Evolutionary conservation across 2,329 filamentous ascomycete species (phyloP).

Genomic region (Calonectria hongkongensis): DNA sequence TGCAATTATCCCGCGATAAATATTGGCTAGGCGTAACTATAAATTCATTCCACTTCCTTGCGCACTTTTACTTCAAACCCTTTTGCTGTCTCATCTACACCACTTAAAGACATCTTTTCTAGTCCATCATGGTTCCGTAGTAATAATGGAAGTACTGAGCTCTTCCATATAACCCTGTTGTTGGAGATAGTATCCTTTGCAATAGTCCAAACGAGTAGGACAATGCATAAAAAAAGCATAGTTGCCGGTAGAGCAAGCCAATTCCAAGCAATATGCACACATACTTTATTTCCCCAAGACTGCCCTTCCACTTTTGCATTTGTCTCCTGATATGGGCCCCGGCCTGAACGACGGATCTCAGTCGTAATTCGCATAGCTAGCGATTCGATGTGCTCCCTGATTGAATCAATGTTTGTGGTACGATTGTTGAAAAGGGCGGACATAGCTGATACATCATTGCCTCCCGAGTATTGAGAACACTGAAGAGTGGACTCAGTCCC

Average conservation of each 20-base stretch:
- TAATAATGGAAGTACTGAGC: background rate
- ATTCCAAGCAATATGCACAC: background rate
- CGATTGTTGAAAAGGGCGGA: background rate
- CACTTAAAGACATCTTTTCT: background rate
- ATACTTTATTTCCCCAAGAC: constrained; percentile 4
- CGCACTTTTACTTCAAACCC: background rate
- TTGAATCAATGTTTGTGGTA: constrained; percentile 28
- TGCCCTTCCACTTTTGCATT: background rate
- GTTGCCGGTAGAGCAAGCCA: constrained; percentile 1
- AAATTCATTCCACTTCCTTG: background rate
- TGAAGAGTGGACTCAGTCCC: background rate
- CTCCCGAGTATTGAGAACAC: background rate
- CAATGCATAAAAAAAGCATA: background rate
- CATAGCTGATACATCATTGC: no score
- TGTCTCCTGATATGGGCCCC: background rate
- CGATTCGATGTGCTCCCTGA: constrained; percentile 35
- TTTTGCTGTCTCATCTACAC: background rate
- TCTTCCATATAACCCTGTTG: background rate
- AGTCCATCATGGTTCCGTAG: background rate
- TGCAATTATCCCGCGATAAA: no score
- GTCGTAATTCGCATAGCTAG: constrained; percentile 32
- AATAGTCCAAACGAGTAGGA: background rate
- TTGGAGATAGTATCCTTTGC: background rate
- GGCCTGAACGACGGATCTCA: constrained; percentile 21
- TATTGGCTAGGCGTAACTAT: no score